phyloP scores from a whole-genome alignment of 768 basidiomycete species.

The Lactarius tabidus region DNA sequence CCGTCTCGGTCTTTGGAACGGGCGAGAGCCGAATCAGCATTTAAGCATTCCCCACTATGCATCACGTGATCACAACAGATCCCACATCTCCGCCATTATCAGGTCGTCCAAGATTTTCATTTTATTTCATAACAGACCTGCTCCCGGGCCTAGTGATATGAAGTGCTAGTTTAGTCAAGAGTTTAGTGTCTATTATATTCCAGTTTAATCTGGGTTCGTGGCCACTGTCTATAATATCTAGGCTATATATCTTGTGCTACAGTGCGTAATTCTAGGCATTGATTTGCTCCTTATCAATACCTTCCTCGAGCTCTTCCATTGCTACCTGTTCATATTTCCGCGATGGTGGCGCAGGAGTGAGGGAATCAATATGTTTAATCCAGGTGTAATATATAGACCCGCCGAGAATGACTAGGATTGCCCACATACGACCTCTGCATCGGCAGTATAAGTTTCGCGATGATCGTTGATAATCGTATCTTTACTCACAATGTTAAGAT shows the following conservation, averaged over 20 bases:
- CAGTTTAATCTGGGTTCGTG: not conserved
- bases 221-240: not conserved
- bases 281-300: slow-evolving; percentile 28
- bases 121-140: not conserved
- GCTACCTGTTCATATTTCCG: slow-evolving; percentile 57
- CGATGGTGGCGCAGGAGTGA: slow-evolving; percentile 31
- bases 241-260: not conserved
- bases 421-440: slow-evolving; percentile 70
- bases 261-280: not conserved
- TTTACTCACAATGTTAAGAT: slow-evolving; percentile 64
- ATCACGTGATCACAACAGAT: slow-evolving; percentile 12
- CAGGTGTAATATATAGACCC: slow-evolving; percentile 88
- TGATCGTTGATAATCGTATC: not conserved
- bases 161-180: not conserved
- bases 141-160: not conserved
- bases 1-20: not conserved
- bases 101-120: not conserved
- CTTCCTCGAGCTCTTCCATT: slow-evolving; percentile 60
- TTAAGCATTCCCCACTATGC: too few species aligned
- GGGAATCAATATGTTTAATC: slow-evolving; percentile 74
- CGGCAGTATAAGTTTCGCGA: not conserved
- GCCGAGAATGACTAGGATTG: slow-evolving; percentile 73
- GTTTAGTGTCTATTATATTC: not conserved
- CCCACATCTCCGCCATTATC: too few species aligned
- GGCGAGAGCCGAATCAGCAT: too few species aligned